Evolutionary conservation across 208 protist genomes (phyloP).

Genomic region (Jaenimonas drosophilae): DNA sequence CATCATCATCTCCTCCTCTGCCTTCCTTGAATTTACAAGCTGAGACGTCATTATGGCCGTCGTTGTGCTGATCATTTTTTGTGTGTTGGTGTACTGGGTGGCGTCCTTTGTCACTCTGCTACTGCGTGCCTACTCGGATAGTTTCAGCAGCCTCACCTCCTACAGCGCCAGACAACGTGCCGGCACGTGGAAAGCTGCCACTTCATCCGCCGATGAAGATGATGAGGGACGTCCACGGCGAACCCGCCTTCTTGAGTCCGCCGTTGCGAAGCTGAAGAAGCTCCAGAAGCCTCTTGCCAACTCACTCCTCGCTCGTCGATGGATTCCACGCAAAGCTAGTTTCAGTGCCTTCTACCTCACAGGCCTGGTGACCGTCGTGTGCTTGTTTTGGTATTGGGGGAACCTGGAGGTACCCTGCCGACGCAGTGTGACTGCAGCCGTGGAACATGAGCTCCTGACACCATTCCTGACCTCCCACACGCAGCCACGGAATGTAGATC

Average conservation of each 20-base stretch:
- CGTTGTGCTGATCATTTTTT: neutral
- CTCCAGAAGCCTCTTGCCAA: conserved; percentile 1
- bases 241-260: neutral
- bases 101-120: conserved; percentile 22
- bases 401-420: neutral
- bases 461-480: neutral
- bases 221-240: neutral
- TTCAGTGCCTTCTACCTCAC: conserved; percentile 1
- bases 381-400: neutral
- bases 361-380: neutral
- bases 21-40: no score
- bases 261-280: neutral
- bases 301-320: neutral
- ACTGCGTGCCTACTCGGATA: conserved; percentile 11
- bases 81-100: conserved; percentile 32
- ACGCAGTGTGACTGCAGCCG: neutral
- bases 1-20: no score
- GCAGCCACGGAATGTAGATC: neutral
- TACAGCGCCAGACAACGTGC: neutral
- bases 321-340: neutral
- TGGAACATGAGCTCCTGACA: neutral
- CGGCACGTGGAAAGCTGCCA: neutral
- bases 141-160: neutral
- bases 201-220: neutral
- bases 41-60: no score